Conservation (phyloP, 1,284 basidiomycete genomes). For the Apiotrichum mycotoxinovorans region DNA sequence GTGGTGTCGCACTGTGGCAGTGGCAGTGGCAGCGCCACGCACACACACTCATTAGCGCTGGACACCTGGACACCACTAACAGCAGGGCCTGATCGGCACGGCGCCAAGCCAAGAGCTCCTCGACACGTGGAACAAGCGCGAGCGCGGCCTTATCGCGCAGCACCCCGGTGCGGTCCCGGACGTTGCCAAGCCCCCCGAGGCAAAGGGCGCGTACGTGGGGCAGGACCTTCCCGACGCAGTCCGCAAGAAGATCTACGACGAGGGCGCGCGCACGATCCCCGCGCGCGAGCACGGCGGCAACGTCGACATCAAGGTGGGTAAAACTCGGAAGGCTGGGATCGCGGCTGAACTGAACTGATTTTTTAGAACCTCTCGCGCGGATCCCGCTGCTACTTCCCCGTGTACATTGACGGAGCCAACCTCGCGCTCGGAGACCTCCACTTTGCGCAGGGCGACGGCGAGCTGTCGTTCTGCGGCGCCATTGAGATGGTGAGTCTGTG, state of each 20-base stretch:
- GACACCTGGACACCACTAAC: neutral
- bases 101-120: slow-evolving; percentile 69
- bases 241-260: slow-evolving; percentile 58
- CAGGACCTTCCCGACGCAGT: slow-evolving; percentile 55
- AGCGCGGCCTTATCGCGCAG: slow-evolving; percentile 61
- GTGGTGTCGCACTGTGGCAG: too few species aligned
- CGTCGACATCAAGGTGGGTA: slow-evolving; percentile 59
- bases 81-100: slow-evolving; percentile 69
- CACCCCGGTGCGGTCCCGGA: slow-evolving; percentile 52
- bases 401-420: slow-evolving; percentile 69
- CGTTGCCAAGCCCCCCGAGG: slow-evolving; percentile 63
- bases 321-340: too few species aligned
- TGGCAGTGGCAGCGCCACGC: too few species aligned
- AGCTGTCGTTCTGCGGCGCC: slow-evolving; percentile 41
- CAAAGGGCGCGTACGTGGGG: slow-evolving; percentile 65
- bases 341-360: too few species aligned
- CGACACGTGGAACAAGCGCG: slow-evolving; percentile 69
- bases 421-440: slow-evolving; percentile 72
- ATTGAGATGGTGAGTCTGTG: slow-evolving; percentile 54
- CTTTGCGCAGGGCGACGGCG: slow-evolving; percentile 74
- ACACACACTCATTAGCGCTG: too few species aligned
- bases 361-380: slow-evolving; percentile 6
- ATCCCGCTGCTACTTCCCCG: slow-evolving; percentile 51
- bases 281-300: slow-evolving; percentile 79
- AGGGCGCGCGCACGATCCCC: slow-evolving; percentile 71